Base-by-base conservation (phyloP, 1,284 basidiomycete species). In the Hemileia vastatrix region DNA sequence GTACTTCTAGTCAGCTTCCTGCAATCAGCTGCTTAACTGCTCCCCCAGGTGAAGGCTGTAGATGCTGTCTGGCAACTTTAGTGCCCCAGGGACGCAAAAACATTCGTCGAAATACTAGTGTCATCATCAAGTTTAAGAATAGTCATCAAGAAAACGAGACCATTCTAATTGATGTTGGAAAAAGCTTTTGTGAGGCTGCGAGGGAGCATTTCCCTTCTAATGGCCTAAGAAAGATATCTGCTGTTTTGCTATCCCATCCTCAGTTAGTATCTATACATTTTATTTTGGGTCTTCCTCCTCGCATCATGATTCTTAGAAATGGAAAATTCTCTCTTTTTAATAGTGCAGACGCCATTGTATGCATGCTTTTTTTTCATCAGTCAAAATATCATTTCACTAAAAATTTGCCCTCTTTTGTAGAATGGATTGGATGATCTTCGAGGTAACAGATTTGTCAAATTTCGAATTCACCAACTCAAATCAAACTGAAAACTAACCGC, bases 381-480 rank as follows among this genome's bases (percentile, higher is more conserved):
- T n/a, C n/a, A n/a, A n/a, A n/a, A n/a, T 24, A 36, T 13, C 6
- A 18, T 13, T 9, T 43, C 19, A 11, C n/a, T 18, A 32, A 13
- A 13, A 23, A 11, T 13, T n/a, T 36, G 9, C 27, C 23, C 8
- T 13, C 9, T 19, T 43, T 3, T 11, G 19, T 19, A 58, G 79
- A 88, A 89, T 70, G 88, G 88, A 3, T 72, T 90, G 61, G 87
- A 90, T 76, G 88, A 90, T 72, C 78, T 90, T 36, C 79, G 87
- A 80, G 84, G 86, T 85, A 67, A 65, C 77, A 70, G 23, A 55
- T 23, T 18, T 19, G 3, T 2, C 3, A 32, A 24, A 23, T 49
- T 11, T 21, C 33, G 48, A 31, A 55, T 32, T 63, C 54, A 58
- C 62, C 36, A n/a, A 11, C 23, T 48, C 67, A 18, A 52, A 54